phyloP scores from a whole-genome alignment of 1,284 basidiomycete genomes.

The Ceratobasidium sp. region DNA sequence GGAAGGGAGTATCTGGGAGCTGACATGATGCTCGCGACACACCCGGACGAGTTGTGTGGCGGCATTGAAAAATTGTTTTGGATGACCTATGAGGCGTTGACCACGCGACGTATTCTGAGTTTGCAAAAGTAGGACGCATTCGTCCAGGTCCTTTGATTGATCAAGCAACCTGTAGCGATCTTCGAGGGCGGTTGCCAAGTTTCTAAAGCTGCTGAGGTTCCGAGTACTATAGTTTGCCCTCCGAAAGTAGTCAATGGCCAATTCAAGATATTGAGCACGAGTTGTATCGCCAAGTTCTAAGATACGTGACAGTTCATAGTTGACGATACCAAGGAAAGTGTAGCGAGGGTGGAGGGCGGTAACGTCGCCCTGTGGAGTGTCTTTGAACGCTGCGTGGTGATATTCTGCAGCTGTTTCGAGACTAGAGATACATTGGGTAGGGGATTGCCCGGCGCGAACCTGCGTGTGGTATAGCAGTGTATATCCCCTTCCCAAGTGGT shows the following conservation, averaged over 20 bases:
- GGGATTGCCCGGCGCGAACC: neutral
- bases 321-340: conserved; percentile 6
- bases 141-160: conserved; percentile 5
- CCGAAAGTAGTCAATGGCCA: conserved; percentile 8
- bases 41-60: conserved; percentile 10
- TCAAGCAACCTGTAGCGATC: neutral
- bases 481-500: conserved; percentile 16
- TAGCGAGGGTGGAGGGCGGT: neutral
- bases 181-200: conserved; percentile 20
- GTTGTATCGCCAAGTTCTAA: neutral
- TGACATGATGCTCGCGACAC: neutral
- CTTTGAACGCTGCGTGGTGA: conserved; percentile 21
- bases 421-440: neutral
- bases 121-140: neutral
- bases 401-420: conserved; percentile 5
- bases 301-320: conserved; percentile 5
- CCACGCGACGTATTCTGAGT: neutral
- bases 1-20: neutral
- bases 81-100: neutral
- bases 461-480: neutral
- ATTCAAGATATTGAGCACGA: conserved; percentile 11
- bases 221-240: neutral
- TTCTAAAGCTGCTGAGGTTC: neutral
- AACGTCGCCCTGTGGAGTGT: neutral
- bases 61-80: neutral